Base-by-base conservation (phyloP, 169 alveolate genomes). In the Eimeria brunetti region DNA sequence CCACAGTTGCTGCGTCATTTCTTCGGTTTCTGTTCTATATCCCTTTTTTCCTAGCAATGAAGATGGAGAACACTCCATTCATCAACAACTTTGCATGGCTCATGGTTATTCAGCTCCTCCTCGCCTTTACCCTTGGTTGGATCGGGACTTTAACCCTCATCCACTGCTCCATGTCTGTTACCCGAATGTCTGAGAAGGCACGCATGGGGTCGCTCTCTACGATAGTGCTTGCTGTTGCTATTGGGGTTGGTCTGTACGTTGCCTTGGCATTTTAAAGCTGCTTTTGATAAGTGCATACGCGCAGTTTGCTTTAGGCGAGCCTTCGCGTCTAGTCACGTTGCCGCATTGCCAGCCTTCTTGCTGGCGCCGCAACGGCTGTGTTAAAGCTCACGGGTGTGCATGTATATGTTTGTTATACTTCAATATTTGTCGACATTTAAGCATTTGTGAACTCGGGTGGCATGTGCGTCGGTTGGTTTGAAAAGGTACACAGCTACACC, bases 121-220 rank as follows among this genome's bases (percentile, higher is more conserved):
- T 91, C 11, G 90, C 91, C 41, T 62, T 91, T 76, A 91, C 95
- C 18, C 95, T 76, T n/a, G 95, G 95, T 11, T 91, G 95, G 95
- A 22, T 76, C 33, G 80, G 76, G 12, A 91, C 91, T 30, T 51
- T 91, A 16, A 33, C 89, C 16, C 78, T 60, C 91, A 91, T 91
- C 44, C 78, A 91, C 33, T 80, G 86, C 33, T 86, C 92, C 64
- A 36, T 86, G 62, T 86, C 92, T 30, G 92, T 86, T 38, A 86
- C 78, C n/a, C 92, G 92, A 11, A 20, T 62, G 41, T 86, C 92
- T 6, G 92, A 86, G 53, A 86, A 86, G 75, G 92, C 92, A 14
- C 92, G 92, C 83, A 86, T 86, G 92, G 92, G 92, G 30, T 86
- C 92, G 44, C 62, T 86, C 30, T 38, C 92, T 41, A 62, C 81